Evolutionary conservation across 2,329 filamentous ascomycete species (phyloP).

Genomic region (Hypomyces perniciosus): DNA sequence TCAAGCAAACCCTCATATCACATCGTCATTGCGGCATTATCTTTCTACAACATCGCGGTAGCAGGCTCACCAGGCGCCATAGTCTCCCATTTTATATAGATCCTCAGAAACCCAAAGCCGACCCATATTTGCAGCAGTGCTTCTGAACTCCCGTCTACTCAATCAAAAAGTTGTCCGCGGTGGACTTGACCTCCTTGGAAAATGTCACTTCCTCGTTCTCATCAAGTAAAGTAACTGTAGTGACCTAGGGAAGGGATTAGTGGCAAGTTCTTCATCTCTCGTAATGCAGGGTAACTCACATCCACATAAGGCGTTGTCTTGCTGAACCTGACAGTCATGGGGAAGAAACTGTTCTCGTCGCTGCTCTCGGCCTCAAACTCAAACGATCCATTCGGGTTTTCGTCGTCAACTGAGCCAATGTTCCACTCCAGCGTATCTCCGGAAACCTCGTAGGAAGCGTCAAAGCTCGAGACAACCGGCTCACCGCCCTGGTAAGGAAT

Average conservation of each 20-base stretch:
- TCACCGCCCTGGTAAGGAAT: conserved; percentile 85
- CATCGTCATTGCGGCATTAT: conserved; percentile 12
- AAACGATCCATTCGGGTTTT: conserved; percentile 78
- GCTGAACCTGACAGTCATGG: conserved; percentile 85
- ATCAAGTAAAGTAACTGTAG: conserved; percentile 63
- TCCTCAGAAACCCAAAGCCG: conserved; percentile 10
- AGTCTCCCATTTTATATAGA: conserved; percentile 18
- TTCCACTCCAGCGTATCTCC: conserved; percentile 93
- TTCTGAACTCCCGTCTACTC: conserved; percentile 46
- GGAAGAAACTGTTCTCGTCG: conserved; percentile 95
- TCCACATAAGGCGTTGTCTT: conserved; percentile 87
- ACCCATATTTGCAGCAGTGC: conserved; percentile 13
- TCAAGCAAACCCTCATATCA: conserved; percentile 4
- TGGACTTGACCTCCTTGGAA: conserved; percentile 73
- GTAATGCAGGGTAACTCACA: conserved; percentile 51
- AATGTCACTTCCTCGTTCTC: conserved; percentile 75
- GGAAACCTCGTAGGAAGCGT: conserved; percentile 88
- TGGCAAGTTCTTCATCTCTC: conserved; percentile 11
- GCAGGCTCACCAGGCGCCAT: conserved; percentile 7
- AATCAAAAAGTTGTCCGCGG: conserved; percentile 70
- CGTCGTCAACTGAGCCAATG: conserved; percentile 77
- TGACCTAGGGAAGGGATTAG: conserved; percentile 41
- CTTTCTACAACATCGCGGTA: conserved; percentile 18
- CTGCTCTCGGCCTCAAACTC: conserved; percentile 89
- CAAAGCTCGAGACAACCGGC: conserved; percentile 85